Percentiles rank a stretch among this genome's conserved stretches.
Evolutionary conservation across 2,329 filamentous ascomycete species (phyloP).

Genomic region (Stenocarpella maydis): DNA sequence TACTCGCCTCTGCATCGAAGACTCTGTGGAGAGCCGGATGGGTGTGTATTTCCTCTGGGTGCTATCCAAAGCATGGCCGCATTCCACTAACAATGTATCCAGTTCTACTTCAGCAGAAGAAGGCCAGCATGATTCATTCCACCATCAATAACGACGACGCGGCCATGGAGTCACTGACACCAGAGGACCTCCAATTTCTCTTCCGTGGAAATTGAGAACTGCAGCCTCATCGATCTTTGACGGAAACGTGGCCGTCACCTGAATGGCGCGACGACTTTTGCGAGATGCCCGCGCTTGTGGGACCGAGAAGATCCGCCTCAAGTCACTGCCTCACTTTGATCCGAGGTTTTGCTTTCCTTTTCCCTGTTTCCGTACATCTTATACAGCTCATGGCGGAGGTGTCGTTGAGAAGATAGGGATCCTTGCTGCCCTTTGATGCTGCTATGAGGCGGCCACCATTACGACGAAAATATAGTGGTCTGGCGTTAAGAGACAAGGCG

Average conservation of each 20-base stretch:
- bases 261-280: neutral
- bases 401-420: neutral
- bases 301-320: neutral
- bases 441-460: neutral
- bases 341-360: neutral
- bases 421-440: neutral
- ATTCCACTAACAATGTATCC: neutral
- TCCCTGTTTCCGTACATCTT: neutral
- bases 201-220: slow-evolving; percentile 73
- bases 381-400: slow-evolving; percentile 5
- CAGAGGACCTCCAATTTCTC: slow-evolving; percentile 94
- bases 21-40: slow-evolving; percentile 96
- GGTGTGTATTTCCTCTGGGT: neutral
- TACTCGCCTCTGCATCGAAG: slow-evolving; percentile 93
- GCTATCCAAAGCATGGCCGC: neutral
- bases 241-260: neutral
- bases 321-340: neutral
- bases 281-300: neutral
- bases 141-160: slow-evolving; percentile 94
- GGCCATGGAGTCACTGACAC: slow-evolving; percentile 89
- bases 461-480: neutral
- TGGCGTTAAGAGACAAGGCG: neutral
- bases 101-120: slow-evolving; percentile 96
- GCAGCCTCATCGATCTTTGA: neutral
- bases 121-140: slow-evolving; percentile 96